Base-by-base conservation (phyloP, 768 basidiomycete genomes). In the Rhizopogon sp. region DNA sequence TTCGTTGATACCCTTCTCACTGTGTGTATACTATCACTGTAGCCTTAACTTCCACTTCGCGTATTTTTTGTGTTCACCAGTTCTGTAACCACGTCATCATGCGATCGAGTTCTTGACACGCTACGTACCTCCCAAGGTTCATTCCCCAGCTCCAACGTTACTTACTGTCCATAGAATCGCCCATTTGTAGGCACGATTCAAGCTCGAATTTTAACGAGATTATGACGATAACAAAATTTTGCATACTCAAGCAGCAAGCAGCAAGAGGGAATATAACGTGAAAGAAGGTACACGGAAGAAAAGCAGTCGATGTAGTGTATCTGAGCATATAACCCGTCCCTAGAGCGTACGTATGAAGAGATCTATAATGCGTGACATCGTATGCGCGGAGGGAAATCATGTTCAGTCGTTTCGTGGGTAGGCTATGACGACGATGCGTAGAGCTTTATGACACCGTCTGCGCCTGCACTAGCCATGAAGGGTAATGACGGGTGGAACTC, bases 381-480 rank as follows among this genome's bases (percentile, higher is more conserved):
- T 51, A 56, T 53, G 52, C 35, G 46, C 43, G 41, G 58, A 53
- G 50, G 52, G 39, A 17, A 37, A 22, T 37, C 35, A 49, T 25
- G 13, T 35, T 37, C 22, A 9, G 20, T 49, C 35, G 14, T 49
- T 49, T 49, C 35, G 14, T 49, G 35, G 5, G 17, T 39, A 56
- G 57, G 72, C 77, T 78, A 91, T 73, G 88, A 92, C 64, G 88
- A 89, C 64, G 88, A 89, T 58, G 90, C 88, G 69, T 90, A 97
- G 28, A 98, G 76, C 71, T 93, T 93, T 57, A 98, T 85, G 43
- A 93, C 87, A 28, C 95, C 94, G 72, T 98, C 96, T 11, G 93
- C 92, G n/a, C 96, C 96, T 17, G 91, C 90, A 68, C 91, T 96
- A 14, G 88, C 92, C 80, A 97, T 84, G 65, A 94, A 84, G 29